Evolutionary conservation across 345 rosid species (phyloP).

Genomic region (Pistacia integerrima): DNA sequence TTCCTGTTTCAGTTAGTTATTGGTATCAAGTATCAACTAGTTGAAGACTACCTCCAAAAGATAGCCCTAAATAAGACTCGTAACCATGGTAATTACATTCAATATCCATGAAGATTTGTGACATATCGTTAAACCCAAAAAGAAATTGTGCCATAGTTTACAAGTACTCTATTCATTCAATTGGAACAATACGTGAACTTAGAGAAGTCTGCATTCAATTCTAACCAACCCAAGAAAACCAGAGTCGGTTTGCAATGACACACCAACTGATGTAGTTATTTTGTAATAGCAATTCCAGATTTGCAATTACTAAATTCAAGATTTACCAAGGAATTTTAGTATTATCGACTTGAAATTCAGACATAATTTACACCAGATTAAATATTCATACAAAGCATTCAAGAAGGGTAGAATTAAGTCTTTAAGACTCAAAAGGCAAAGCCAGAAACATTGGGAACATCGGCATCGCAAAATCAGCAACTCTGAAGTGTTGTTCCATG

Average conservation of each 20-base stretch:
- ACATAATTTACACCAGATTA: constrained; percentile 3
- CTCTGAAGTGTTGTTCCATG: neutral
- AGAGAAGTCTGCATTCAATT: too few relatives aligned
- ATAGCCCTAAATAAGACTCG: neutral
- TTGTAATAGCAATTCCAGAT: too few relatives aligned
- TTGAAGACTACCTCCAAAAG: neutral
- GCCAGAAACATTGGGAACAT: neutral
- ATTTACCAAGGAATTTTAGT: neutral
- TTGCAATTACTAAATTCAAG: too few relatives aligned
- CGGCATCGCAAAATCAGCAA: neutral
- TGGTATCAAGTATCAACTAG: neutral
- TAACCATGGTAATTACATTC: too few relatives aligned
- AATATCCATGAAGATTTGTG: too few relatives aligned
- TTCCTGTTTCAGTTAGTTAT: neutral
- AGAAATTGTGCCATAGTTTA: too few relatives aligned
- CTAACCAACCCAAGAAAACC: too few relatives aligned
- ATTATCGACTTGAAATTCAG: neutral
- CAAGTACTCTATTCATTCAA: too few relatives aligned
- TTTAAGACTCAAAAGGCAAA: neutral
- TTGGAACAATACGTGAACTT: too few relatives aligned
- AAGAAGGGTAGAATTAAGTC: neutral
- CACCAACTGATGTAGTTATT: too few relatives aligned
- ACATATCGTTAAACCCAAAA: too few relatives aligned
- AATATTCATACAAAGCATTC: neutral
- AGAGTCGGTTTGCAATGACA: too few relatives aligned